A percentile compares a stretch with the other conserved stretches of the same genome.
phyloP scores from a whole-genome alignment of 305 asterid genomes.

The Fraxinus dipetala region DNA sequence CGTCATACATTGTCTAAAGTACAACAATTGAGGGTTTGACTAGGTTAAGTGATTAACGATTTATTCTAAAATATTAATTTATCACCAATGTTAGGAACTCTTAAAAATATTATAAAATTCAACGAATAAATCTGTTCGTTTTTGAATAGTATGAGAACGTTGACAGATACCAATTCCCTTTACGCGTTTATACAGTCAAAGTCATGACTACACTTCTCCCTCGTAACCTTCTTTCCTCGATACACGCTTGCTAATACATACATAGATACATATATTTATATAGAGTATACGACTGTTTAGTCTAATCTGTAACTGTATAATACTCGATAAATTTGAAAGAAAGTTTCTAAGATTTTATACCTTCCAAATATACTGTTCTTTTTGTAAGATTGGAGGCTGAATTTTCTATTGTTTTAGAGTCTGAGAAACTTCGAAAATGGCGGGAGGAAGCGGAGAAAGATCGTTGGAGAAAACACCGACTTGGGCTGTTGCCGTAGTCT shows the following conservation, averaged over 20 bases:
- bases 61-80: background rate
- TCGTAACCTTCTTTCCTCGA: background rate
- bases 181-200: constrained; percentile 29
- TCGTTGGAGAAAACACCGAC: constrained; percentile 76
- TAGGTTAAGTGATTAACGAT: too few species aligned
- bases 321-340: background rate
- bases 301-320: background rate
- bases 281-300: background rate
- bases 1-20: too few species aligned
- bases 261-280: too few species aligned
- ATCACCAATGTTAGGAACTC: background rate
- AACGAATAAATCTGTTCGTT: background rate
- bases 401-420: background rate
- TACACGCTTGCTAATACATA: background rate
- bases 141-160: constrained; percentile 15
- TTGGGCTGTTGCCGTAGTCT: constrained; percentile 85
- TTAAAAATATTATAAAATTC: background rate
- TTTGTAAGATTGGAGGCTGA: background rate
- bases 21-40: too few species aligned
- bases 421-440: constrained; percentile 39
- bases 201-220: background rate
- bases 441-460: constrained; percentile 65
- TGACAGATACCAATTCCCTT: background rate
- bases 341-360: background rate
- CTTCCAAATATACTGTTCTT: background rate